Evolutionary conservation across 2,329 filamentous ascomycete species (phyloP).

Genomic region (Ceratocystis cubensis): DNA sequence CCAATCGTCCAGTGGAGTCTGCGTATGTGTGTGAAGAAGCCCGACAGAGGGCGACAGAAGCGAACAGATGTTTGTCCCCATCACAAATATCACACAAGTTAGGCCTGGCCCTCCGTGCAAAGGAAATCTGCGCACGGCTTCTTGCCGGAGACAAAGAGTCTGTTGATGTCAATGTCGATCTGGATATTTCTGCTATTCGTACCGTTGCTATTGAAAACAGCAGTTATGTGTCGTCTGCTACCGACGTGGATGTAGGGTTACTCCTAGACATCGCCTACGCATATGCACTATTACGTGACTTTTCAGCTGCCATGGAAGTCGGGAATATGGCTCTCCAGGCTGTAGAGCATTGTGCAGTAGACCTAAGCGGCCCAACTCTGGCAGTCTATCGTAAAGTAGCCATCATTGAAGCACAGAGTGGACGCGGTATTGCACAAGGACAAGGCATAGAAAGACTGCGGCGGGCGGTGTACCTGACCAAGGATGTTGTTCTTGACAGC

Average conservation of each 20-base stretch:
- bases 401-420: conserved; percentile 3
- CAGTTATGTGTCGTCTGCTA: background rate
- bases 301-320: background rate
- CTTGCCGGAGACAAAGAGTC: background rate
- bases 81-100: background rate
- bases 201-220: background rate
- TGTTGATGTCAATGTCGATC: background rate
- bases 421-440: background rate
- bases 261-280: conserved; percentile 3
- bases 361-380: background rate
- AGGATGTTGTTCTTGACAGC: background rate
- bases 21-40: background rate
- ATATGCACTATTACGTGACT: conserved; percentile 3
- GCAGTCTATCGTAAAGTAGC: background rate
- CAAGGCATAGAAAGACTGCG: background rate
- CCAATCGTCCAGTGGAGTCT: background rate
- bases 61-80: background rate
- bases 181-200: conserved; percentile 1
- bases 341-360: background rate
- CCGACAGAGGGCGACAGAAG: background rate
- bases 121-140: background rate
- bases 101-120: background rate
- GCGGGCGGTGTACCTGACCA: background rate
- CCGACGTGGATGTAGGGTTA: background rate
- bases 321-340: conserved; percentile 1